Base-by-base conservation (phyloP, 2,329 filamentous ascomycete genomes). In the Penicillium sp. region DNA sequence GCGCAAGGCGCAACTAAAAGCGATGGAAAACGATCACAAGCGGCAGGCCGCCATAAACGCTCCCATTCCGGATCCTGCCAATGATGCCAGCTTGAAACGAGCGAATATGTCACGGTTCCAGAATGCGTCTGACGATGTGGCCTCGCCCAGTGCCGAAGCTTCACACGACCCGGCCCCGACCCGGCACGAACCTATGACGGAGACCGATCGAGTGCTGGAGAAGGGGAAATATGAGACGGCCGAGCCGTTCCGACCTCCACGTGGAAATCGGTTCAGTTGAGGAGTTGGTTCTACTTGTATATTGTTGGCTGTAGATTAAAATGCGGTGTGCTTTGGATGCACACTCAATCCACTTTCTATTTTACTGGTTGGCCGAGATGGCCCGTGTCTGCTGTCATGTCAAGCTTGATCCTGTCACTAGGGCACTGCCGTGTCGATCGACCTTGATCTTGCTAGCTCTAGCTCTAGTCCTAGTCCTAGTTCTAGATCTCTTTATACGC, bases 201-300 rank as follows among this genome's bases (percentile, higher is more conserved):
- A 89, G 68, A 75, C 78, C 36, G 80, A 91, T 67, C 79, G 82
- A 58, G 78, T 89, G 21, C 65, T 77, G 29, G 89, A 92, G 72
- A 95, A 91, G 80, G 89, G 90, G 71, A 96, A 96, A 76, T 97
- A 95, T 73, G 92, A 97, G 76, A 87, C 89, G 26, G 79, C 78
- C 46, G 80, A 84, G 61, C 88, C 91, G 49, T 97, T 87, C 73
- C 78, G 83, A 63, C 88, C 87, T 74, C 84, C 80, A 55, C 95
- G 91, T 71, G 94, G 94, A 3, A 92, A 97, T 76, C 82, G 94
- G 27, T 95, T 99, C 66, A 80, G 78, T 83, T 89, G 52, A 60
- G 18, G 39, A 27, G 5, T 15, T 42, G 39, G 24, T 7, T 27
- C n/a, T 27, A 15, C 20, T 15, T 42, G 39, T 42, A 42, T 15